Conservation (phyloP, 331 rosid genomes). For the Prunus yedoensis region DNA sequence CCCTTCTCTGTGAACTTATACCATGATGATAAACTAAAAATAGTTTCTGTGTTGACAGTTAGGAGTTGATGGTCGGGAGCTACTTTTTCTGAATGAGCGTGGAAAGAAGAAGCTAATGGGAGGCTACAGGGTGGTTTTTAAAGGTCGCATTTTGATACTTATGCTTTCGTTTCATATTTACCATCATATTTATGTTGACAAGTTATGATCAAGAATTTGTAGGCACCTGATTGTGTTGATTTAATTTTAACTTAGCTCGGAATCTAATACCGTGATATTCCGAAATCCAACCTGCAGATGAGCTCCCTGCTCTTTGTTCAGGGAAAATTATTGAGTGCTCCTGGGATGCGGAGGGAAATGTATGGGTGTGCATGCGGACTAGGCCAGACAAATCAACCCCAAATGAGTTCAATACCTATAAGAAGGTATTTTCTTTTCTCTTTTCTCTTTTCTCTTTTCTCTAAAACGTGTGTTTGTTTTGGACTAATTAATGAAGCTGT, state of each 20-base stretch:
- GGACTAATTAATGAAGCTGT: too few species aligned
- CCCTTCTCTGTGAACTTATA: neutral
- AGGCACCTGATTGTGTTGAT: neutral
- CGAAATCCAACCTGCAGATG: conserved; percentile 48
- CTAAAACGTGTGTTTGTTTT: neutral
- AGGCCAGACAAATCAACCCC: conserved; percentile 82
- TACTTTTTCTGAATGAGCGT: conserved; percentile 68
- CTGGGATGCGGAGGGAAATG: conserved; percentile 57
- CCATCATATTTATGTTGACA: neutral
- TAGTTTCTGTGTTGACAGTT: conserved; percentile 47
- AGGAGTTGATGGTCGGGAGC: conserved; percentile 51
- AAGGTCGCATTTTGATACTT: conserved; percentile 41
- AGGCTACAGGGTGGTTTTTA: conserved; percentile 65
- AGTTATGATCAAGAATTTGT: too few species aligned
- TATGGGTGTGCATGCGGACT: conserved; percentile 69
- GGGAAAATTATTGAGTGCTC: conserved; percentile 87
- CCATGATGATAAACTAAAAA: neutral
- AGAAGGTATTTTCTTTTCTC: conserved; percentile 50
- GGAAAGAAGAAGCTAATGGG: conserved; percentile 90
- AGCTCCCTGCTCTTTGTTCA: conserved; percentile 54
- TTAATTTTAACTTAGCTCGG: neutral
- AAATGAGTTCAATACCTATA: conserved; percentile 76
- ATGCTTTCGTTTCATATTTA: neutral
- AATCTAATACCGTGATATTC: neutral
- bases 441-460: neutral